phyloP scores from a whole-genome alignment of 2,329 filamentous ascomycete species.

The Pseudopithomyces maydicus region DNA sequence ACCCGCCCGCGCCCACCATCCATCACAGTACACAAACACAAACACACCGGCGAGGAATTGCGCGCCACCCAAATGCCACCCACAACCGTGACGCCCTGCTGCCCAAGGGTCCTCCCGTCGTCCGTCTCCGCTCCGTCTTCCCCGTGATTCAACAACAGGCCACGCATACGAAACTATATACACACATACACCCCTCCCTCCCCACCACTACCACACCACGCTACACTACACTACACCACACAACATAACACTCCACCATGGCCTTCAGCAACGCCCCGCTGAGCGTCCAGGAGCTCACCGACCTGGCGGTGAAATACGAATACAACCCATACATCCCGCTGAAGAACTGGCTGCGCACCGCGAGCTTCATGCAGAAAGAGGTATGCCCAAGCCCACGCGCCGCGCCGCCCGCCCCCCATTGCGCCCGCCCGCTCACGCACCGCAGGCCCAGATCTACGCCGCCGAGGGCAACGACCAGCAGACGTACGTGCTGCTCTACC shows the following conservation, averaged over 20 bases:
- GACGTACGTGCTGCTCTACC: slow-evolving; percentile 88
- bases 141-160: background rate
- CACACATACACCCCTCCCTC: slow-evolving; percentile 1
- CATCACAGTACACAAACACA: slow-evolving; percentile 29
- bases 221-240: too few relatives aligned
- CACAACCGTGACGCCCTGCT: slow-evolving; percentile 23
- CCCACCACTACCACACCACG: too few relatives aligned
- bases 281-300: slow-evolving; percentile 77
- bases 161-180: too few relatives aligned
- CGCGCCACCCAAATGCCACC: slow-evolving; percentile 35
- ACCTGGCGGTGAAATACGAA: slow-evolving; percentile 77
- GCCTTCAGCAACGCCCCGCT: slow-evolving; percentile 57
- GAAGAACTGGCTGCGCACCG: slow-evolving; percentile 80
- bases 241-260: too few relatives aligned
- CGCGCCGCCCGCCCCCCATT: background rate
- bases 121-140: background rate
- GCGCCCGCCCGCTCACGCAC: slow-evolving; percentile 19
- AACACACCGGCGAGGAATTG: slow-evolving; percentile 14
- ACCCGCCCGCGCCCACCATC: slow-evolving; percentile 6
- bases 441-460: slow-evolving; percentile 81
- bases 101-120: slow-evolving; percentile 20
- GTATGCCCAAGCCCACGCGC: slow-evolving; percentile 62
- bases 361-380: slow-evolving; percentile 79
- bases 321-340: slow-evolving; percentile 80
- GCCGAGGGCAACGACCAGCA: slow-evolving; percentile 84